phyloP scores from a whole-genome alignment of 768 basidiomycete genomes.

The Paxillus ammoniavirescens region DNA sequence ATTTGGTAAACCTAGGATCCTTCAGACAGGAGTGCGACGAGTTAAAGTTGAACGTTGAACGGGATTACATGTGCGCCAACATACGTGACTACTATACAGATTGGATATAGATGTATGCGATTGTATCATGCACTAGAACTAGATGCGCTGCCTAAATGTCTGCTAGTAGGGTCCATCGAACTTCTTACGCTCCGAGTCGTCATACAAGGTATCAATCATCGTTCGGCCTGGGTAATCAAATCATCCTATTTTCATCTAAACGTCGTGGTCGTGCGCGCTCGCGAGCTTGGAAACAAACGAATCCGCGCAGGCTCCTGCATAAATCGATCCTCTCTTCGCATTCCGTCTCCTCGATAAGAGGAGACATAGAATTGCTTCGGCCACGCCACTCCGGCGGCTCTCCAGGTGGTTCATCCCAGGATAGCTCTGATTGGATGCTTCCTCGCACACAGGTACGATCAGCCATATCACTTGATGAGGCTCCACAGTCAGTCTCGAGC shows the following conservation, averaged over 20 bases:
- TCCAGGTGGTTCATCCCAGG: slow-evolving; percentile 51
- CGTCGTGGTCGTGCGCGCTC: slow-evolving; percentile 2
- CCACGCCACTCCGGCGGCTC: slow-evolving; percentile 50
- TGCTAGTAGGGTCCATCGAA: slow-evolving; percentile 4
- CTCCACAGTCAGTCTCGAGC: slow-evolving; percentile 6
- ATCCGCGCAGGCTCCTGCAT: slow-evolving; percentile 46
- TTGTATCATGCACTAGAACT: slow-evolving; percentile 23
- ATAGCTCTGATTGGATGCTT: slow-evolving; percentile 42
- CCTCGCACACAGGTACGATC: slow-evolving; percentile 65
- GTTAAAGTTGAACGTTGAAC: too few species aligned
- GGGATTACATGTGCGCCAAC: neutral
- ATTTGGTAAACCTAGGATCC: slow-evolving; percentile 24
- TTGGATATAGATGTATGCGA: slow-evolving; percentile 11
- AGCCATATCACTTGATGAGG: slow-evolving; percentile 61
- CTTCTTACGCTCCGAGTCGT: neutral
- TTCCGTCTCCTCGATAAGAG: slow-evolving; percentile 9
- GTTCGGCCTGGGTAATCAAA: slow-evolving; percentile 6
- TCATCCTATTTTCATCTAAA: slow-evolving; percentile 5
- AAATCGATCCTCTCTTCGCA: slow-evolving; percentile 31
- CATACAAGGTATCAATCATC: slow-evolving; percentile 18
- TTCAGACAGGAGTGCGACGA: neutral
- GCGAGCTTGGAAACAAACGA: slow-evolving; percentile 48
- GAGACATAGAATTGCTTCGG: slow-evolving; percentile 43
- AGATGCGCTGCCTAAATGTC: slow-evolving; percentile 19
- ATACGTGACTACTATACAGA: slow-evolving; percentile 28